Base-by-base conservation (phyloP, 805 yeast genomes). In the Komagataella phaffii region DNA sequence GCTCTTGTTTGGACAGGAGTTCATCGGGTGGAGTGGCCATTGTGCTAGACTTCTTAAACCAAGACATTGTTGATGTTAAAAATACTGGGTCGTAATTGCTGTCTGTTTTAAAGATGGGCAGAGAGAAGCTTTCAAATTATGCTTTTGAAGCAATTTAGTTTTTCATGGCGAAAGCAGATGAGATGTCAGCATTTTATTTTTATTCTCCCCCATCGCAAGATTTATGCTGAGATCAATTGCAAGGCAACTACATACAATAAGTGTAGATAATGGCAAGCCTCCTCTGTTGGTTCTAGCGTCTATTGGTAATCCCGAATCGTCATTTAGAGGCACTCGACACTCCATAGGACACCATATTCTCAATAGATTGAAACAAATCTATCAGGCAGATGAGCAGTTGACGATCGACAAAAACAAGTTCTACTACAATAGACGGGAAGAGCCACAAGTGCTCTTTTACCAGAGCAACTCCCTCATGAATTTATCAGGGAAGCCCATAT, bases 221-320 rank as follows among this genome's bases (percentile, higher is more conserved):
- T 61, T 67, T 12, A 54, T 64, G 7, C 70, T 70, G 40, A 30
- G 40, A 30, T 30, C 40, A 30, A 10, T 10, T 2, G 40, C 40
- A 2, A 30, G 40, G 40, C 40, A 30, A 30, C 40, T 30, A 8
- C 40, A 30, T 30, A 30, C 40, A 6, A 30, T 30, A 30, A 30
- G 40, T 30, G 40, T 30, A 30, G 40, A 30, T 30, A 30, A 30
- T 30, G 57, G 54, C 6, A 56, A 58, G 19, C 63, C 63, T 1
- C 61, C 64, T 6, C 51, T 64, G 44, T 18, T 66, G n/a, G 51
- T 67, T 55, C 52, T 71, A 5, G 75, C 80, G 3, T 80, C 88
- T 0, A 66, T 88, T 2, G 96, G 96, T 0, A 88, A 88, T 59
- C 96, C 96, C 0, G 86, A 81, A 52, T 73, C 79, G 0, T 65